These are phyloP conservation scores for Manihot esculenta DNA, from an alignment of 441 rosid genomes.

Conservation along the genomic window DNA sequence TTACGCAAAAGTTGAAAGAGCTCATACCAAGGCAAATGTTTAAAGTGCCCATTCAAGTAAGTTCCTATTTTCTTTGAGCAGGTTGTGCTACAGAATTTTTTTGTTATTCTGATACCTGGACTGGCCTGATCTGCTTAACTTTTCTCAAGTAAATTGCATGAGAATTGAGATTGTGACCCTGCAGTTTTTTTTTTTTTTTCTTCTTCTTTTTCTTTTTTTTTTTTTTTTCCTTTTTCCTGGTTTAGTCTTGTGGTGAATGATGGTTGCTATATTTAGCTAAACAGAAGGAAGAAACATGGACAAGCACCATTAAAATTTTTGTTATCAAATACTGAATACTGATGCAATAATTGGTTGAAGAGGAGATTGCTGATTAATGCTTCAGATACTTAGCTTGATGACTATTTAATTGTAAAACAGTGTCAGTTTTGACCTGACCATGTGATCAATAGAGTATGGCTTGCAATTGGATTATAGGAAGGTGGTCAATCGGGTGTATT, in stretches of 20 bases:
- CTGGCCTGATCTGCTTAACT: not conserved
- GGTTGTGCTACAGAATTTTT: not conserved
- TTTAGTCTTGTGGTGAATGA: not conserved
- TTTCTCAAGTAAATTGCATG: too few species aligned
- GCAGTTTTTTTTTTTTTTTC: not conserved
- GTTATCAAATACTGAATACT: not conserved
- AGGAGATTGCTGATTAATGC: not conserved
- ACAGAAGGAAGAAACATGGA: not conserved
- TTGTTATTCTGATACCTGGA: not conserved
- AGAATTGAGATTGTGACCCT: not conserved
- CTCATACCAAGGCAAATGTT: constrained; percentile 98
- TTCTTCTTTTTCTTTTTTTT: too few species aligned
- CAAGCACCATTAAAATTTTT: not conserved
- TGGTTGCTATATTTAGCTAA: not conserved
- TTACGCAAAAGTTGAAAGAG: constrained; percentile 93
- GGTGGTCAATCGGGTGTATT: too few species aligned
- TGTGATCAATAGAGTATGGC: too few species aligned
- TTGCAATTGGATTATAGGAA: too few species aligned
- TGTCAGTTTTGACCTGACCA: too few species aligned
- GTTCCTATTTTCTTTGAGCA: constrained; percentile 19
- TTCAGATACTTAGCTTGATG: too few species aligned
- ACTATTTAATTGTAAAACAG: too few species aligned
- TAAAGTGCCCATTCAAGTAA: constrained; percentile 97
- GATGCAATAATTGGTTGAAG: not conserved
- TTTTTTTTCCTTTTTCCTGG: too few species aligned